Evolutionary conservation across 768 basidiomycete species (phyloP).

Genomic region (Russula sp.): DNA sequence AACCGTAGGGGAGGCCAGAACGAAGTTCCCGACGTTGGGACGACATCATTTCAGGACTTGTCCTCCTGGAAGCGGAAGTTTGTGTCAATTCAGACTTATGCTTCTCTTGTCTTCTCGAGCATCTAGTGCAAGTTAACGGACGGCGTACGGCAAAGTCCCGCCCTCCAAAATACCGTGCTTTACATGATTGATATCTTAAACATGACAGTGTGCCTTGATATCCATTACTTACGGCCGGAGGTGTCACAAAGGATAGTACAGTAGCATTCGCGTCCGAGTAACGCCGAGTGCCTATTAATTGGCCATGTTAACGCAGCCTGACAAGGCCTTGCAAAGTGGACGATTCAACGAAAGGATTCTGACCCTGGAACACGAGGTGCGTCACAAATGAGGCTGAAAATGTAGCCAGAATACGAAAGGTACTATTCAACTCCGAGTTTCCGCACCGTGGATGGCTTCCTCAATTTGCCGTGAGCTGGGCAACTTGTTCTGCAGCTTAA

Average conservation of each 20-base stretch:
- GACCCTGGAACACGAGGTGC: neutral
- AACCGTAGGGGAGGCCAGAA: neutral
- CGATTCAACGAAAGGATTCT: neutral
- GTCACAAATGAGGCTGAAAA: neutral
- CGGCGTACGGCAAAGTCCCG: neutral
- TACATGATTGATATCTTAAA: neutral
- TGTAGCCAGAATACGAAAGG: neutral
- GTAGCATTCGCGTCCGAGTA: neutral
- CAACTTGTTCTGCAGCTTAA: neutral
- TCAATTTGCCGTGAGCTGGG: neutral
- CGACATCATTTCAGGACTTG: neutral
- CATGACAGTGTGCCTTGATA: neutral
- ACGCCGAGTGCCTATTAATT: neutral
- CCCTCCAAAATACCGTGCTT: conserved; percentile 1
- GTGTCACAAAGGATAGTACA: neutral
- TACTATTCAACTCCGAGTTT: neutral
- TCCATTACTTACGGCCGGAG: neutral
- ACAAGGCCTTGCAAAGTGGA: neutral
- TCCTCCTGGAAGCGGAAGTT: conserved; percentile 6
- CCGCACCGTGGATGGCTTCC: neutral
- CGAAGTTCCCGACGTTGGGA: conserved; percentile 10
- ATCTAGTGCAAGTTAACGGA: neutral
- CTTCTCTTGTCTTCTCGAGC: conserved; percentile 6
- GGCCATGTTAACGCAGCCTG: neutral
- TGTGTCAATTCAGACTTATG: neutral